Conservation (phyloP, 2,329 filamentous ascomycete genomes). For the Knufia fluminis region DNA sequence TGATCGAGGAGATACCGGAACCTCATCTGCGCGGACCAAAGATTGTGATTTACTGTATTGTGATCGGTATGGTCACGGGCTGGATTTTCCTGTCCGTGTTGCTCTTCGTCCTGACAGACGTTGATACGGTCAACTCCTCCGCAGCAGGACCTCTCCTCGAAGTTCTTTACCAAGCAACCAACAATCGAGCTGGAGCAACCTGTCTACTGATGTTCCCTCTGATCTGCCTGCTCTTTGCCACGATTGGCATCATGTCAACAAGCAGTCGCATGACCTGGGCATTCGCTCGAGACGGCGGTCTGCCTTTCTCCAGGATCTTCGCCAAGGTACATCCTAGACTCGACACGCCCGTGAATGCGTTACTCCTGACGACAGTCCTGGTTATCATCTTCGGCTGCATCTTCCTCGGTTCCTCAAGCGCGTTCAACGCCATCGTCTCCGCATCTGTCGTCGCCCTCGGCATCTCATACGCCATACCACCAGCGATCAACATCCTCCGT, state of each 20-base stretch:
- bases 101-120: slow-evolving; percentile 54
- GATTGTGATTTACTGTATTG: slow-evolving; percentile 57
- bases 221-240: slow-evolving; percentile 41
- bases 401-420: slow-evolving; percentile 57
- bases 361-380: slow-evolving; percentile 51
- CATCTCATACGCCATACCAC: slow-evolving; percentile 65
- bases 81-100: slow-evolving; percentile 54
- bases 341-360: slow-evolving; percentile 56
- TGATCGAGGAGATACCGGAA: slow-evolving; percentile 44
- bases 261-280: slow-evolving; percentile 58
- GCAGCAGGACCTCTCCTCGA: slow-evolving; percentile 50
- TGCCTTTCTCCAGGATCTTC: slow-evolving; percentile 36
- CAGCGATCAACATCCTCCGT: slow-evolving; percentile 58
- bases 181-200: slow-evolving; percentile 51
- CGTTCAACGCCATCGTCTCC: slow-evolving; percentile 63
- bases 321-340: slow-evolving; percentile 52
- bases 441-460: slow-evolving; percentile 63
- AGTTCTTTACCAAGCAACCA: slow-evolving; percentile 55
- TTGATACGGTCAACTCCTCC: slow-evolving; percentile 47
- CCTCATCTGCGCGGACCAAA: slow-evolving; percentile 49
- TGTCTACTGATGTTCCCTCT: slow-evolving; percentile 50
- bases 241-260: slow-evolving; percentile 56
- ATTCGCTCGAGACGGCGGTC: slow-evolving; percentile 34
- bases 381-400: slow-evolving; percentile 62
- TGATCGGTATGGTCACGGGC: slow-evolving; percentile 54